These are phyloP conservation scores for Saturnispora diversa DNA, from an alignment of 805 yeast genomes.

Conservation along the genomic window DNA sequence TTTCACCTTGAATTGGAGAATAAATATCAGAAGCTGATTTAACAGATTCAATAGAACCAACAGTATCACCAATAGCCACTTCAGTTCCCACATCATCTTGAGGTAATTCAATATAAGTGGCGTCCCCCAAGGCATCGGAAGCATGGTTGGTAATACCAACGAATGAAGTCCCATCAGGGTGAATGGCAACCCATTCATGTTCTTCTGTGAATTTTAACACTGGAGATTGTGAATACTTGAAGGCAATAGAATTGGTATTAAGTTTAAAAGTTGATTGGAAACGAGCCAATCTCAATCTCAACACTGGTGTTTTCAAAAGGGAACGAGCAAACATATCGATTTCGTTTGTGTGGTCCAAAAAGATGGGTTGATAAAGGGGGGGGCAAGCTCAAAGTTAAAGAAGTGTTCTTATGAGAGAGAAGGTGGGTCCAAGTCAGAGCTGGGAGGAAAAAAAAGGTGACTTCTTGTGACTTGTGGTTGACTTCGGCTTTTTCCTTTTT, in stretches of 20 bases:
- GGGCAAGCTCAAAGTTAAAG: no score
- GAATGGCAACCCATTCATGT: slow-evolving; percentile 92
- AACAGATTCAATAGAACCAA: slow-evolving; percentile 92
- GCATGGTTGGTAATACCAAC: slow-evolving; percentile 93
- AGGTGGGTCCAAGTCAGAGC: not conserved
- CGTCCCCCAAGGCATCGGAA: slow-evolving; percentile 93
- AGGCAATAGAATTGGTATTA: slow-evolving; percentile 27
- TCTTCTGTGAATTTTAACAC: slow-evolving; percentile 68
- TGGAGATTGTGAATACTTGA: slow-evolving; percentile 35
- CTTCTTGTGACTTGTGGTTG: not conserved
- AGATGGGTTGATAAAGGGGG: not conserved
- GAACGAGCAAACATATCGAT: slow-evolving; percentile 15
- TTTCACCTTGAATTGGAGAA: slow-evolving; percentile 74
- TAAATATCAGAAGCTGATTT: slow-evolving; percentile 91
- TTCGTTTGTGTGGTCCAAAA: not conserved
- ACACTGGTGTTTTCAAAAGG: slow-evolving; percentile 14
- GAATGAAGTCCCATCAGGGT: slow-evolving; percentile 72
- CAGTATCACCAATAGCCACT: slow-evolving; percentile 63
- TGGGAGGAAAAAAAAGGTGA: not conserved
- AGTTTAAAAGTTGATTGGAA: slow-evolving; percentile 21
- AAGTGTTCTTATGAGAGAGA: not conserved
- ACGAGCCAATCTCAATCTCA: slow-evolving; percentile 16
- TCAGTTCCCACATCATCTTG: slow-evolving; percentile 29
- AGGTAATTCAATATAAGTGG: slow-evolving; percentile 88
- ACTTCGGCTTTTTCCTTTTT: not conserved